Conservation (phyloP, 2,329 filamentous ascomycete species). For the Xylariaceae sp. region DNA sequence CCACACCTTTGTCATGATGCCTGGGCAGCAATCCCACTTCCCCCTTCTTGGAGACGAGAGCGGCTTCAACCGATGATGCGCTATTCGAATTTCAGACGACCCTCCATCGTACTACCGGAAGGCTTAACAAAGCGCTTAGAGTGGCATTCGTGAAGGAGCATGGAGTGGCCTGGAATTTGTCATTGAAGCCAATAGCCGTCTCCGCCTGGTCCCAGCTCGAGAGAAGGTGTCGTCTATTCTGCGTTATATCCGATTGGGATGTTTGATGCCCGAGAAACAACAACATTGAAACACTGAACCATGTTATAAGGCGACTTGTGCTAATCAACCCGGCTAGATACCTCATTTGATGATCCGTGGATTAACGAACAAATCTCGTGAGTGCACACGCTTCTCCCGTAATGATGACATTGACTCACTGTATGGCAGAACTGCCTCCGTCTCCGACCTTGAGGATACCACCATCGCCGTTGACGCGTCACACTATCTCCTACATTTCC, state of each 20-base stretch:
- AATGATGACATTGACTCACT: slow-evolving; percentile 9
- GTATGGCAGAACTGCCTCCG: slow-evolving; percentile 47
- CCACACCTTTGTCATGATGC: neutral
- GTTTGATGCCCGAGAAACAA: neutral
- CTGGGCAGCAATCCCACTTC: neutral
- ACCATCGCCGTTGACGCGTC: slow-evolving; percentile 57
- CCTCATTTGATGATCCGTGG: slow-evolving; percentile 37
- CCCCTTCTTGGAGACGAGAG: neutral
- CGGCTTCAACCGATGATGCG: neutral
- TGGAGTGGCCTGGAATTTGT: neutral
- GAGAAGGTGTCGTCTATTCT: neutral
- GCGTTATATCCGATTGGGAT: neutral
- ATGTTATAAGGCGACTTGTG: neutral
- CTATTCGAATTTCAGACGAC: neutral
- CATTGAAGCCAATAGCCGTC: neutral
- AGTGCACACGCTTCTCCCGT: slow-evolving; percentile 12
- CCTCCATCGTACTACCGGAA: neutral
- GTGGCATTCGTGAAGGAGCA: neutral
- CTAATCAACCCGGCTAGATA: slow-evolving; percentile 29
- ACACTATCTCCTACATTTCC: slow-evolving; percentile 76
- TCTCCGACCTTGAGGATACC: slow-evolving; percentile 67
- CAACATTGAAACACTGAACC: neutral
- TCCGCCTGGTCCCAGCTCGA: neutral
- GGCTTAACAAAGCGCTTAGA: neutral
- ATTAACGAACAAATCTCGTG: slow-evolving; percentile 36